These are phyloP conservation scores for Gaultheria prostrata DNA, from an alignment of 148 eudicot genomes.

Conservation along the genomic window DNA sequence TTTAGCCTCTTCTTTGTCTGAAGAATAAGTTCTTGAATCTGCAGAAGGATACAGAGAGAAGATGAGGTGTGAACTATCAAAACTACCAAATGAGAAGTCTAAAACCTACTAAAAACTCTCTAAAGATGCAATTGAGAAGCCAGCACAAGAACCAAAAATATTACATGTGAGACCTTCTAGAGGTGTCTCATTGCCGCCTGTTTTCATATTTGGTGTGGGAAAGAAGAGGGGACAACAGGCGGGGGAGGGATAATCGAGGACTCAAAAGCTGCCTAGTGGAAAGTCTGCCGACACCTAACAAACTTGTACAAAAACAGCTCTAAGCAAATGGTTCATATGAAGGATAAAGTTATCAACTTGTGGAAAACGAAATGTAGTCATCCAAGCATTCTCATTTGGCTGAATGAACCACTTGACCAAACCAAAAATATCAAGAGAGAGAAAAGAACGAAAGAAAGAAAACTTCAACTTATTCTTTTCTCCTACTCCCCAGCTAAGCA, in stretches of 20 bases:
- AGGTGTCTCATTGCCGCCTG: neutral
- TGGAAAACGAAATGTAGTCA: neutral
- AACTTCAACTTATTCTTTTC: neutral
- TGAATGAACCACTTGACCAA: neutral
- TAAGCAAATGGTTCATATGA: neutral
- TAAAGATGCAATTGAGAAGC: neutral
- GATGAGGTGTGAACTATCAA: conserved; percentile 1
- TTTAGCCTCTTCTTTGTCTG: conserved; percentile 16
- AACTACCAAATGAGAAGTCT: neutral
- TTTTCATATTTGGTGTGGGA: neutral
- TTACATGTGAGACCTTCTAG: neutral
- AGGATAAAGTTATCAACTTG: neutral
- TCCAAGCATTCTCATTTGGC: conserved; percentile 1
- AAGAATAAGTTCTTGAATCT: conserved; percentile 22
- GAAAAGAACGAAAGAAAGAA: neutral
- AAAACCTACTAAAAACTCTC: neutral
- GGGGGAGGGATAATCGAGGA: neutral
- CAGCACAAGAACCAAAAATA: neutral
- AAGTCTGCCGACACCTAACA: neutral
- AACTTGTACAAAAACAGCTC: neutral
- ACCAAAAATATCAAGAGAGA: neutral
- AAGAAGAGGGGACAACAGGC: neutral
- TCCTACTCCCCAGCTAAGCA: neutral
- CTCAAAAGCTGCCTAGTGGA: neutral
- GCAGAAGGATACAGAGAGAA: conserved; percentile 10